These are phyloP conservation scores for Linderniella brevidens DNA, from an alignment of 257 asterid genomes.

Conservation along the genomic window DNA sequence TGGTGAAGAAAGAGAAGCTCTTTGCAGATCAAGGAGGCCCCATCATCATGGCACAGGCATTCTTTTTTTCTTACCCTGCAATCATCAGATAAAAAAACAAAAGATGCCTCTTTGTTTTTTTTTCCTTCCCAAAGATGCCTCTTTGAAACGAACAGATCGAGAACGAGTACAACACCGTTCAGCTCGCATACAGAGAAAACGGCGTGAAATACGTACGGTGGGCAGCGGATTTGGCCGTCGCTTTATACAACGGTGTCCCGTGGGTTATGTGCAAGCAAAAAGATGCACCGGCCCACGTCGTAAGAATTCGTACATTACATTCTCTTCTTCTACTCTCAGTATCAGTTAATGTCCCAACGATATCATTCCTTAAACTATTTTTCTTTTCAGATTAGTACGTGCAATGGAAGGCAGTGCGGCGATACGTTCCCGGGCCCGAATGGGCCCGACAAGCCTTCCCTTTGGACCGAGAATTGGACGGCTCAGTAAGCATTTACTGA, in stretches of 20 bases:
- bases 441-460: conserved; percentile 71
- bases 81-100: no score
- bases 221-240: conserved; percentile 77
- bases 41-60: conserved; percentile 76
- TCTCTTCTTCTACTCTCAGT: background rate
- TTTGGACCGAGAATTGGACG: conserved; percentile 98
- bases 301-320: conserved; percentile 10
- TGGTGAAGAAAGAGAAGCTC: conserved; percentile 53
- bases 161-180: conserved; percentile 74
- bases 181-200: conserved; percentile 38
- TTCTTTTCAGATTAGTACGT: conserved; percentile 52
- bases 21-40: conserved; percentile 98
- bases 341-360: background rate
- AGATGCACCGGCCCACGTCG: conserved; percentile 52
- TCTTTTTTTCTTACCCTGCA: background rate
- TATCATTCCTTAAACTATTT: background rate
- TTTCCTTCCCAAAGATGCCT: background rate
- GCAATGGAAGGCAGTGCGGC: conserved; percentile 92
- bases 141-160: conserved; percentile 28
- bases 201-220: conserved; percentile 51
- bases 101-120: background rate
- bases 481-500: conserved; percentile 49
- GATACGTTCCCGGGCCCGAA: conserved; percentile 79
- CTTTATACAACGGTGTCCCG: conserved; percentile 34
- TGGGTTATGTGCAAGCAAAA: conserved; percentile 94